Base-by-base conservation (phyloP, 2,329 filamentous ascomycete genomes). In the Stromatinia cepivora region DNA sequence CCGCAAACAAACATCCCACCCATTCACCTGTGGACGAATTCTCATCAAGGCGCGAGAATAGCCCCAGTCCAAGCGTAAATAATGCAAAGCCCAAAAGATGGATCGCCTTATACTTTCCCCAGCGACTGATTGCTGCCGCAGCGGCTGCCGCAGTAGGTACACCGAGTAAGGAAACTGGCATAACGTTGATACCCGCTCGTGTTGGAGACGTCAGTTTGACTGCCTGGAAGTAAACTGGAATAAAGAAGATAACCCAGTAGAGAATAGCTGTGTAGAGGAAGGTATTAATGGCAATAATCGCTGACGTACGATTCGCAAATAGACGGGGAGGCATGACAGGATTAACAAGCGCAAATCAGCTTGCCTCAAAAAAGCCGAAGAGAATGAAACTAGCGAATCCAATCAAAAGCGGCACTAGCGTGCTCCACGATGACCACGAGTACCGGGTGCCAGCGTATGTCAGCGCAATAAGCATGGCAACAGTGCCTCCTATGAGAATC, bases 151-250 rank as follows among this genome's bases (percentile, higher is more conserved):
- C 50, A 52, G 28, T 25, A 6, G n/a, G 50, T 15, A 28, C n/a
- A n/a, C 25, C 28, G 15, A 25, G 50, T 3, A 52, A 25, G 5
- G 50, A n/a, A 25, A 25, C 50, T 28, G 50, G 11, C 7, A 52
- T n/a, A 52, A 25, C 28, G 13, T 52, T n/a, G 9, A 52, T 75
- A 72, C 80, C 81, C 0, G 79, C 79, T 56, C 71, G 58, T 9
- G 75, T 75, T 0, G 80, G 76, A 52, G 70, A 75, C 59, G 76
- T 73, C 36, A 76, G 76, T 64, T 78, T 78, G 71, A 84, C 79
- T 48, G 80, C 78, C 77, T 85, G 82, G 75, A 85, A 84, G 77
- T 82, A 85, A 67, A 84, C 77, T 5, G 83, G 82, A 15, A 84
- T 75, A 69, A 82, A 83, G 74, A 80, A 82, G 8, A 63, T 58